A percentile compares a stretch with the other conserved stretches of the same genome.
Evolutionary conservation across 257 asterid species (phyloP).

Genomic region (Petunia axillaris): DNA sequence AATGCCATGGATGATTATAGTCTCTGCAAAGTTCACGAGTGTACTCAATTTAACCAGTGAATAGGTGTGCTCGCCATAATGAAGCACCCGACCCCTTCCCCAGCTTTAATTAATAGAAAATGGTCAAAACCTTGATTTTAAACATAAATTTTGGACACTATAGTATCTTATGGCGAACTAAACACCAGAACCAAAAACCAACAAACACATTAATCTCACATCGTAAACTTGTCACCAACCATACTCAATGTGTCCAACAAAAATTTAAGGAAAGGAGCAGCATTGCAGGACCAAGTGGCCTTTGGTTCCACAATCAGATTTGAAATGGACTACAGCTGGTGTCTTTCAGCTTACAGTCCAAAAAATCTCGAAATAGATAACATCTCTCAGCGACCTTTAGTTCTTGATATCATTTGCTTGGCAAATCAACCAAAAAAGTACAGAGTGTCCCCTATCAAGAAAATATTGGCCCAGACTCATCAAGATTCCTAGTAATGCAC

Average conservation of each 20-base stretch:
- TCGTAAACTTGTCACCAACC: constrained; percentile 5
- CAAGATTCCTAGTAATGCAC: not conserved
- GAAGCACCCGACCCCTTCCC: not conserved
- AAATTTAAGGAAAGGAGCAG: not conserved
- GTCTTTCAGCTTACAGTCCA: constrained; percentile 5
- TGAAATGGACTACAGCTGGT: not conserved
- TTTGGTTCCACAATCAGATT: not conserved
- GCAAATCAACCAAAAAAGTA: constrained; percentile 33
- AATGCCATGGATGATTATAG: no score
- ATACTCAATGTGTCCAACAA: not conserved
- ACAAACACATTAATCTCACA: not conserved
- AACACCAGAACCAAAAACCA: not conserved
- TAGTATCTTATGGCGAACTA: not conserved
- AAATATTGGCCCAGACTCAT: constrained; percentile 25
- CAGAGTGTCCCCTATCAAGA: constrained; percentile 17
- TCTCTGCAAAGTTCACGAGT: no score
- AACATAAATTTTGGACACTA: not conserved
- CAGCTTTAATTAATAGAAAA: not conserved
- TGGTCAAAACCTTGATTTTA: not conserved
- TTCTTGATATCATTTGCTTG: constrained; percentile 47
- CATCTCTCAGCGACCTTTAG: constrained; percentile 41
- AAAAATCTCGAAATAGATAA: not conserved
- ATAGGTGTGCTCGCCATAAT: not conserved
- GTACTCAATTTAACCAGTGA: not conserved
- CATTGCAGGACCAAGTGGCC: constrained; percentile 28